Conservation (phyloP, 2,329 filamentous ascomycete species). For the Aspergillus luchuensis region DNA sequence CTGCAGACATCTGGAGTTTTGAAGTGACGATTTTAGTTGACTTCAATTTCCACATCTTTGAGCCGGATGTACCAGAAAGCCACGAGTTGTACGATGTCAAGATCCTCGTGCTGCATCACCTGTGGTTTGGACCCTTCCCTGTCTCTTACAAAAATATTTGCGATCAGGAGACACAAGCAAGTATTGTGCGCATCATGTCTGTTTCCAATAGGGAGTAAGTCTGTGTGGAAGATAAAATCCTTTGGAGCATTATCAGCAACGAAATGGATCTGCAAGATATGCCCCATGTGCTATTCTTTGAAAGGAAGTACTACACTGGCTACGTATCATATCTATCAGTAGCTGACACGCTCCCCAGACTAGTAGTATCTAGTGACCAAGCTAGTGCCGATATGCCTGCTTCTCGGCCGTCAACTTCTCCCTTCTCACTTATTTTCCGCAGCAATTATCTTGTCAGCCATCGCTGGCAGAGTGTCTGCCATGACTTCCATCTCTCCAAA, state of each 20-base stretch:
- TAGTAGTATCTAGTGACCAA: not conserved
- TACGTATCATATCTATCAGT: not conserved
- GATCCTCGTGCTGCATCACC: too few species aligned
- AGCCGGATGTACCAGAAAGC: constrained; percentile 21
- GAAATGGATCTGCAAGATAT: too few species aligned
- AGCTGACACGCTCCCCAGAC: not conserved
- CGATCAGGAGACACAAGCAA: too few species aligned
- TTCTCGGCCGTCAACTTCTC: not conserved
- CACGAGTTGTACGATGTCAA: constrained; percentile 22
- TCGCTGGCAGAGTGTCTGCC: constrained; percentile 26
- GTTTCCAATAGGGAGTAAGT: too few species aligned
- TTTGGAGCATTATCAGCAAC: too few species aligned
- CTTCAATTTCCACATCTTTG: constrained; percentile 23
- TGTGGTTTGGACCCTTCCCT: too few species aligned
- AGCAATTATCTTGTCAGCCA: constrained; percentile 34
- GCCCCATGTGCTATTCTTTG: too few species aligned
- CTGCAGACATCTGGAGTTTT: constrained; percentile 33
- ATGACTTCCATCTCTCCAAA: constrained; percentile 36
- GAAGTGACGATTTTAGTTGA: constrained; percentile 24
- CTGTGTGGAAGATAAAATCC: too few species aligned
- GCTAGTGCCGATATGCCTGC: not conserved
- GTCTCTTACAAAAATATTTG: too few species aligned
- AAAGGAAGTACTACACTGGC: not conserved
- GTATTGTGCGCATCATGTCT: too few species aligned
- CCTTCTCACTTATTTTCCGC: not conserved